Evolutionary conservation across 139 green algal genomes (phyloP).

Genomic region (Tetraselmis striata): DNA sequence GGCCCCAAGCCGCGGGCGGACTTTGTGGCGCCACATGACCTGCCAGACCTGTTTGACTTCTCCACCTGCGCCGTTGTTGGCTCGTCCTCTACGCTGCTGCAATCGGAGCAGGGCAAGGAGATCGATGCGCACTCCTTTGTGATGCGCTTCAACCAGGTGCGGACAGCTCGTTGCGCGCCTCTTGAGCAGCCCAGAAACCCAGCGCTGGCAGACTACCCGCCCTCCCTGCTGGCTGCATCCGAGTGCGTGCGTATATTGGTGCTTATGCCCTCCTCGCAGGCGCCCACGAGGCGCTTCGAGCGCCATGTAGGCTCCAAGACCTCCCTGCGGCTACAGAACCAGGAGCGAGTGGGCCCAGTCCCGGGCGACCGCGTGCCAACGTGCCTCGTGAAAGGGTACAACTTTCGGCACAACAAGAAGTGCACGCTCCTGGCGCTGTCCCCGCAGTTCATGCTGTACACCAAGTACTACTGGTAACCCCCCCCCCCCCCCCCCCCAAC

Average conservation of each 20-base stretch:
- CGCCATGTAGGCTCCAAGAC: neutral
- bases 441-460: neutral
- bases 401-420: neutral
- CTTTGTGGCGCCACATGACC: neutral
- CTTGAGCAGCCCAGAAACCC: no score
- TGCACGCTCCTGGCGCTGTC: neutral
- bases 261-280: no score
- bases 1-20: neutral
- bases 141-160: slow-evolving; percentile 13
- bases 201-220: no score
- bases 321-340: neutral
- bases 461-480: slow-evolving; percentile 3
- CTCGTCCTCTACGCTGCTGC: neutral
- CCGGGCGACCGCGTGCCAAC: neutral
- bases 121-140: slow-evolving; percentile 15
- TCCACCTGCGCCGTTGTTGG: slow-evolving; percentile 10
- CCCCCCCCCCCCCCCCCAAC: no score
- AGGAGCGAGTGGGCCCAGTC: neutral
- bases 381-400: neutral
- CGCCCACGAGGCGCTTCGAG: neutral
- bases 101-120: slow-evolving; percentile 4
- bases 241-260: no score
- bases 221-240: no score
- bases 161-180: no score
- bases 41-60: slow-evolving; percentile 4